A percentile compares a stretch with the other conserved stretches of the same genome.
phyloP scores from a whole-genome alignment of 257 asterid genomes.

The Leptodermis oblonga region DNA sequence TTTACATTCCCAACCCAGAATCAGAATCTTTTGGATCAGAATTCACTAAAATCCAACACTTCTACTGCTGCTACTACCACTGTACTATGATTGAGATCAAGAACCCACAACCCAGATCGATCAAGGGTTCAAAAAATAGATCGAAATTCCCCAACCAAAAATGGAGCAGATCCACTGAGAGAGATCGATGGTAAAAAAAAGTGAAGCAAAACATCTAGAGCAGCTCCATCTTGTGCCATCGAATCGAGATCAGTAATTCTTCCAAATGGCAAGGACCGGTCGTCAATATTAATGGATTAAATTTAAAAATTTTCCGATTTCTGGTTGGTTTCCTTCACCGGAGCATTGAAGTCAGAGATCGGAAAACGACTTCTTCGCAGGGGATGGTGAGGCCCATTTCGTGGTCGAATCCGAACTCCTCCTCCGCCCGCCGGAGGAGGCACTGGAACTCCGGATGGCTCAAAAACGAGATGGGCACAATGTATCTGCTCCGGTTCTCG shows the following conservation, averaged over 20 bases:
- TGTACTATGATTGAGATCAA: neutral
- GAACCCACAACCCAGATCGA: slow-evolving; percentile 9
- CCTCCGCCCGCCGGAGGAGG: slow-evolving; percentile 42
- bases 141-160: neutral
- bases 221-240: slow-evolving; percentile 30
- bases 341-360: slow-evolving; percentile 43
- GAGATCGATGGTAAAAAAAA: slow-evolving; percentile 22
- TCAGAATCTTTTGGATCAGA: slow-evolving; percentile 15
- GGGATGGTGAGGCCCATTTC: slow-evolving; percentile 50
- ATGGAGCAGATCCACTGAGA: slow-evolving; percentile 2
- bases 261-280: neutral
- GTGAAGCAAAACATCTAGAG: slow-evolving; percentile 15
- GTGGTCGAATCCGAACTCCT: slow-evolving; percentile 49
- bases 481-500: slow-evolving; percentile 39
- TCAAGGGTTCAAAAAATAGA: slow-evolving; percentile 1
- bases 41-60: neutral
- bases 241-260: too few relatives aligned
- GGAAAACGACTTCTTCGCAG: slow-evolving; percentile 43
- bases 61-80: neutral
- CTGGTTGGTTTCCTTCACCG: slow-evolving; percentile 21
- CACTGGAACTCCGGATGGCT: slow-evolving; percentile 40
- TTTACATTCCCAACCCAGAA: slow-evolving; percentile 30
- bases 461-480: slow-evolving; percentile 43
- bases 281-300: too few relatives aligned
- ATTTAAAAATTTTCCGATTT: neutral